Evolutionary conservation across 2,329 filamentous ascomycete genomes (phyloP), one percentile per base, ranked within the genome.

Genomic region (Truncatella angustata): DNA sequence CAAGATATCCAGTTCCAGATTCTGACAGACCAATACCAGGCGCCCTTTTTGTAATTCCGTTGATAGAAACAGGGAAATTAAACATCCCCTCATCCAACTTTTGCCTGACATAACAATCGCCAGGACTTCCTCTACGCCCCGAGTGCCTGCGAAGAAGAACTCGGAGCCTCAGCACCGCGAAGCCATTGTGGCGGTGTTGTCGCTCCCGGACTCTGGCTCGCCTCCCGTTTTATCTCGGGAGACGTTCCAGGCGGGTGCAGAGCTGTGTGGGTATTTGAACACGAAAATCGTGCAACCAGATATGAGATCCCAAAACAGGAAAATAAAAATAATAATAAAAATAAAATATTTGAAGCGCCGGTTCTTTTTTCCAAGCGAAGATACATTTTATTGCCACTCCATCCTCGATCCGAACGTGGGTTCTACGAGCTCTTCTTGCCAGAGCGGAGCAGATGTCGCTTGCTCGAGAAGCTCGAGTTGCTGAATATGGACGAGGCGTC

Each of bases 181-280:
- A 39, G 45, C 32, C 45, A 28, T 49, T 4, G 32, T 36, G 45
- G 45, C 45, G 45, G 45, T 49, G 32, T 49, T 49, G 30, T 26
- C 37, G 45, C 45, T 16, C 32, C 34, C 45, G 45, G 45, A 28
- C 43, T 46, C 43, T 46, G 34, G 45, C 18, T 12, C 20, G 32
- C 24, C 34, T 49, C 20, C 45, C 4, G n/a, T n/a, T n/a, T n/a
- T n/a, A n/a, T n/a, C 5, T 49, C 5, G 18, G 21, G 34, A 39
- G 45, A 39, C 20, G 28, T 11, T 44, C 32, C 34, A 39, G 45
- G 34, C 32, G 45, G 43, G 28, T 18, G 43, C 43, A 9, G 16
- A 7, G 14, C 12, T 24, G 24, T 24, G 26, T 35, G 40, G 18
- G 24, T 28, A 28, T 21, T 14, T 18, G 40, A 23, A 18, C n/a